phyloP scores from a whole-genome alignment of 306 rosid species.

The Trifolium dubium region DNA sequence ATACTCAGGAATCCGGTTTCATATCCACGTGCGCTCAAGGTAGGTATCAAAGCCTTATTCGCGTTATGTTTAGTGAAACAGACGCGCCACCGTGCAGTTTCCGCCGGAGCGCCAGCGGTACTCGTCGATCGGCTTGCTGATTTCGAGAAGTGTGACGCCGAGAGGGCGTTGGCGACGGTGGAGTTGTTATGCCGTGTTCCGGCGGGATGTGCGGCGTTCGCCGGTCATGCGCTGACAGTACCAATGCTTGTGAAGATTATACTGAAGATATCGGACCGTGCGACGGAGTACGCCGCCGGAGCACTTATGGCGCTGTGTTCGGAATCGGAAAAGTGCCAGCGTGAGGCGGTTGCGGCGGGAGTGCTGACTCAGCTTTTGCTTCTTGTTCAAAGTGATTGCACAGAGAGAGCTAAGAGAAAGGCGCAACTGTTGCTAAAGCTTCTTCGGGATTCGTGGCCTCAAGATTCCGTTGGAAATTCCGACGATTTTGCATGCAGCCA shows the following conservation, averaged over 20 bases:
- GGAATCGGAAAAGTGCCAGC: slow-evolving; percentile 60
- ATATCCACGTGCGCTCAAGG: slow-evolving; percentile 66
- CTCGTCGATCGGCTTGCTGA: slow-evolving; percentile 72
- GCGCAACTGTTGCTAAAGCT: slow-evolving; percentile 89
- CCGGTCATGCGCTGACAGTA: slow-evolving; percentile 74
- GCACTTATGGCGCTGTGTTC: slow-evolving; percentile 85
- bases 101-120: slow-evolving; percentile 72
- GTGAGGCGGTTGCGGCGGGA: slow-evolving; percentile 86
- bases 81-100: slow-evolving; percentile 72
- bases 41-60: slow-evolving; percentile 80
- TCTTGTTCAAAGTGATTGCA: slow-evolving; percentile 90
- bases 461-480: slow-evolving; percentile 74
- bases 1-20: slow-evolving; percentile 58
- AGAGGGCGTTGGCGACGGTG: slow-evolving; percentile 80
- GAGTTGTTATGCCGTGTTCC: slow-evolving; percentile 78
- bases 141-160: slow-evolving; percentile 84
- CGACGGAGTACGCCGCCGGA: slow-evolving; percentile 92
- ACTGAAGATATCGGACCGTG: slow-evolving; percentile 77
- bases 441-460: slow-evolving; percentile 99
- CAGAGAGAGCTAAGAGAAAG: slow-evolving; percentile 90
- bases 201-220: slow-evolving; percentile 62
- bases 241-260: slow-evolving; percentile 86
- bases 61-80: slow-evolving; percentile 78
- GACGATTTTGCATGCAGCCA: slow-evolving; percentile 86
- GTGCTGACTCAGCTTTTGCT: slow-evolving; percentile 78